Evolutionary conservation across 1,284 basidiomycete species (phyloP).

Genomic region (Ceratobasidium sp.): DNA sequence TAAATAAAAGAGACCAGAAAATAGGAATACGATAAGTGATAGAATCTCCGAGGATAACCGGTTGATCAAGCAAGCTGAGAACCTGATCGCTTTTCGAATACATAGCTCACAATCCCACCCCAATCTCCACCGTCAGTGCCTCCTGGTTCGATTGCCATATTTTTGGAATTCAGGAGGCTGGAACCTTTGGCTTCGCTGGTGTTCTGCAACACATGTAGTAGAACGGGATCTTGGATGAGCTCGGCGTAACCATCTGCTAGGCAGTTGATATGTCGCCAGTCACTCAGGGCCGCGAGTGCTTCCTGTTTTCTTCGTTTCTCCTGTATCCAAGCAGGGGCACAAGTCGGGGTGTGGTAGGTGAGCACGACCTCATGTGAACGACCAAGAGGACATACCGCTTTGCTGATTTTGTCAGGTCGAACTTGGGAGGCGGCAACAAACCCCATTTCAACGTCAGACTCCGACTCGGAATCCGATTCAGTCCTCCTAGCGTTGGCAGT

Average conservation of each 20-base stretch:
- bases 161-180: background rate
- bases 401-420: slow-evolving; percentile 55
- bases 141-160: background rate
- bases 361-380: slow-evolving; percentile 50
- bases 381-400: slow-evolving; percentile 7
- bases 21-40: background rate
- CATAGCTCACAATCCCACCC: slow-evolving; percentile 74
- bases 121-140: slow-evolving; percentile 38
- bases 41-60: background rate
- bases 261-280: slow-evolving; percentile 90
- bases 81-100: slow-evolving; percentile 63
- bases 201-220: slow-evolving; percentile 64
- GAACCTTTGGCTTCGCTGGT: slow-evolving; percentile 52
- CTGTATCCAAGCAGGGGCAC: background rate
- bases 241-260: slow-evolving; percentile 61
- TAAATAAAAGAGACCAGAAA: background rate
- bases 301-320: slow-evolving; percentile 35
- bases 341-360: slow-evolving; percentile 43
- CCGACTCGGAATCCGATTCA: slow-evolving; percentile 51
- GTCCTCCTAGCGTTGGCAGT: slow-evolving; percentile 54
- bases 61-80: slow-evolving; percentile 24
- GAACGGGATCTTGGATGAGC: slow-evolving; percentile 69
- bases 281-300: slow-evolving; percentile 77
- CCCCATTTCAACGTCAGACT: slow-evolving; percentile 57
- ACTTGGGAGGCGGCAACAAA: slow-evolving; percentile 81